Evolutionary conservation across 2,329 filamentous ascomycete genomes (phyloP).

Genomic region (Hirsutella minnesotensis): DNA sequence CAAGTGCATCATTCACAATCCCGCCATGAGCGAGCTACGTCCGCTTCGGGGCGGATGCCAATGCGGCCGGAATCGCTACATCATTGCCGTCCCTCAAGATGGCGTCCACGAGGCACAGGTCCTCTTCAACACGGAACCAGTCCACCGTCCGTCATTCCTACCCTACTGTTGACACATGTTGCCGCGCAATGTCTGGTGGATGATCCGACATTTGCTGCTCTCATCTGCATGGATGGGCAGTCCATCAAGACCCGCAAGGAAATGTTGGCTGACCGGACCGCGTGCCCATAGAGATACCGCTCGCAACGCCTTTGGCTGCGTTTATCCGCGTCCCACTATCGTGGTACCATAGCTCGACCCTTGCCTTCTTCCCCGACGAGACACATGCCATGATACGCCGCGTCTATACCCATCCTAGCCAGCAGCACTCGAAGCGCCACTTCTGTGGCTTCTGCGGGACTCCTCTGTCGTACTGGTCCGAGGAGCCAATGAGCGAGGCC

Average conservation of each 20-base stretch:
- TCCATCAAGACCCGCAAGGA: no score
- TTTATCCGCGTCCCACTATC: conserved; percentile 73
- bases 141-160: conserved; percentile 53
- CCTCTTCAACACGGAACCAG: conserved; percentile 59
- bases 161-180: no score
- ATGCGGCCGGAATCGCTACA: conserved; percentile 77
- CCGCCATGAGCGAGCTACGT: conserved; percentile 33
- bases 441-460: conserved; percentile 94
- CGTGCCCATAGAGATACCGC: conserved; percentile 40
- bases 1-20: neutral
- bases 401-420: conserved; percentile 49
- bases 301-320: conserved; percentile 63
- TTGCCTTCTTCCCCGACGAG: conserved; percentile 70
- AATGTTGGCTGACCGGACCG: no score
- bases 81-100: conserved; percentile 54
- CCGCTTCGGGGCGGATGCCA: conserved; percentile 66
- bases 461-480: conserved; percentile 72
- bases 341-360: conserved; percentile 69
- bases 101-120: conserved; percentile 49
- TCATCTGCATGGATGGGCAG: neutral
- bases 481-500: conserved; percentile 56
- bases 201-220: no score
- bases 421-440: conserved; percentile 52
- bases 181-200: no score
- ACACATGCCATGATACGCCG: conserved; percentile 53